Evolutionary conservation across 2,329 filamentous ascomycete genomes (phyloP), one percentile per base, ranked within the genome.

Genomic region (Ilyonectria robusta): DNA sequence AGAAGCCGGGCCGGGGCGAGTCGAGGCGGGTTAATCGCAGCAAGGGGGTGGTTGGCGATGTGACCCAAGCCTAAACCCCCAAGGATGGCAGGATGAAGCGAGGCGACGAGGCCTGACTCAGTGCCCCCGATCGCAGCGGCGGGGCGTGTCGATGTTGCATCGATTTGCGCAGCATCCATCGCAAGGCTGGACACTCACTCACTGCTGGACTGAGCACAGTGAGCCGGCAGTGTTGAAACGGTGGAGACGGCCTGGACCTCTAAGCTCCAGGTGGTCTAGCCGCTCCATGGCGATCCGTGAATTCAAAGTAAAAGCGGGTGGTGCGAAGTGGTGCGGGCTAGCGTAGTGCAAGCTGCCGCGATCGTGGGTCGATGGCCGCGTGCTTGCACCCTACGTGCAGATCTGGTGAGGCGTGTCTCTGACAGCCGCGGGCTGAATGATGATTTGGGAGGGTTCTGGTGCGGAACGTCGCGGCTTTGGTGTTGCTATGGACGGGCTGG

Each of bases 321-420:
- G 31, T 33, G 31, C 31, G 31, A 33, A 33, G 6, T 33, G 31
- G 31, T 33, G 42, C 56, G 44, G 13, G 19, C 50, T 26, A 29
- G 31, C 26, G 26, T 40, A 35, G 57, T 51, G 42, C 42, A 11
- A 50, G 40, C 21, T 29, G 51, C 23, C 40, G 48, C 31, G 54
- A 64, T 64, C 44, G 51, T 10, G 47, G 62, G 62, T 54, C 69
- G 70, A 74, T 75, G 67, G 67, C 37, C 50, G 62, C 56, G 62
- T 66, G 58, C 26, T 13, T 62, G 61, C 60, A 68, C 70, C 66
- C 62, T 70, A 48, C 62, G 44, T 69, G 67, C 69, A 75, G 73
- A 75, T 74, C 68, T 68, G 53, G 37, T 19, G 44, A 21, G 33
- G 33, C 48, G 54, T 64, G 35, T 53, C 35, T 46, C 40, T 56